These are phyloP conservation scores for Fusarium circinatum DNA, from an alignment of 2,329 filamentous ascomycete species.

Conservation along the genomic window DNA sequence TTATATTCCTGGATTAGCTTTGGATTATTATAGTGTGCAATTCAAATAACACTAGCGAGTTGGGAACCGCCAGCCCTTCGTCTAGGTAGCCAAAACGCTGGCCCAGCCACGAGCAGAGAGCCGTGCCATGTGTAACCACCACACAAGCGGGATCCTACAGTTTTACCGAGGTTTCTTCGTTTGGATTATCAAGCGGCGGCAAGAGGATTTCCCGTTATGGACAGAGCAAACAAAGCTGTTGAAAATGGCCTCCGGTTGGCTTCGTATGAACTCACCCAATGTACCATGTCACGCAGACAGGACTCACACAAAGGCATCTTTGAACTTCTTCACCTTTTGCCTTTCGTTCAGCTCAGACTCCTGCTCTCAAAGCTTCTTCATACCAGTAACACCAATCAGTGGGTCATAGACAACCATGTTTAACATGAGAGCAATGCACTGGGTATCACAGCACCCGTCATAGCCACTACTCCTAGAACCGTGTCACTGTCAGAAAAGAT, in stretches of 20 bases:
- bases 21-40: neutral
- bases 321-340: neutral
- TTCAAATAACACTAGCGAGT: neutral
- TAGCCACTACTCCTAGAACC: conserved; percentile 41
- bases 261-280: neutral
- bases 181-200: conserved; percentile 6
- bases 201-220: neutral
- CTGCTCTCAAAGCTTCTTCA: neutral
- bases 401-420: conserved; percentile 33
- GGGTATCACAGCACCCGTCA: conserved; percentile 53
- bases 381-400: conserved; percentile 19
- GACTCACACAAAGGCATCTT: neutral
- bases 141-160: conserved; percentile 35
- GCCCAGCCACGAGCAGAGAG: conserved; percentile 23
- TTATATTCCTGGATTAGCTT: no score
- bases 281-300: neutral
- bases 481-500: conserved; percentile 51
- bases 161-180: conserved; percentile 27
- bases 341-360: neutral
- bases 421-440: conserved; percentile 19
- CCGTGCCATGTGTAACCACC: conserved; percentile 38
- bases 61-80: neutral
- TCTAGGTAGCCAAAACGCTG: conserved; percentile 3
- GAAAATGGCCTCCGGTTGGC: neutral
- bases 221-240: neutral